Evolutionary conservation across 257 asterid species (phyloP).

Genomic region (Paraleonurus japonicus): DNA sequence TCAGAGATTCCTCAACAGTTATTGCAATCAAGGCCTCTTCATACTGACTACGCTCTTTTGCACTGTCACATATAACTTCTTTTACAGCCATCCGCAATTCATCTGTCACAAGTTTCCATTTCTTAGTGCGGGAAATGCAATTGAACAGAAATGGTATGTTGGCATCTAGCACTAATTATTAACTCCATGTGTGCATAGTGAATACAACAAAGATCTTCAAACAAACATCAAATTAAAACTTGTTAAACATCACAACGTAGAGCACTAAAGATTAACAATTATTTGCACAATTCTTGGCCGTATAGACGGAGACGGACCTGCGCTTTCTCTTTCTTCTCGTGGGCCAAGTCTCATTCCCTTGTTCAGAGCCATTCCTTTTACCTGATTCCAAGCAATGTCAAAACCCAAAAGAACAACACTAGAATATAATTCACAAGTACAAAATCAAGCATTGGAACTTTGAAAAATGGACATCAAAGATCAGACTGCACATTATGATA

Average conservation of each 20-base stretch:
- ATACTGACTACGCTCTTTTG: constrained; percentile 51
- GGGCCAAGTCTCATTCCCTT: constrained; percentile 63
- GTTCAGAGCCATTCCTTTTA: constrained; percentile 94
- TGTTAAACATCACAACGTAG: background rate
- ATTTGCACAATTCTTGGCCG: constrained; percentile 14
- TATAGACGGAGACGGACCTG: constrained; percentile 53
- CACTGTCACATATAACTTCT: constrained; percentile 80
- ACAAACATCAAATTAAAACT: background rate
- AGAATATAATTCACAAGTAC: background rate
- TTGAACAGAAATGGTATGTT: background rate
- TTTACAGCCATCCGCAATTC: constrained; percentile 92
- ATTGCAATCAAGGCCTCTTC: constrained; percentile 94
- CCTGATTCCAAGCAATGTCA: constrained; percentile 48
- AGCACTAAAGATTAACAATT: background rate
- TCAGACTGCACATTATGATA: background rate
- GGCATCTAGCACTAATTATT: background rate
- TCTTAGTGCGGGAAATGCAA: background rate
- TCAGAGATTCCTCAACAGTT: constrained; percentile 80
- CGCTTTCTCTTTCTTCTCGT: constrained; percentile 77
- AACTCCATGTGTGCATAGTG: background rate
- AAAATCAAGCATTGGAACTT: background rate
- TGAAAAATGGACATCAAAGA: background rate
- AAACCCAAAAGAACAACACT: background rate
- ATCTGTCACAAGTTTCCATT: constrained; percentile 43
- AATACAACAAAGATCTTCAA: background rate